Evolutionary conservation across 176 grass and related monocot genomes (phyloP), one percentile per base, ranked within the genome.

Genomic region (Oryza longistaminata): DNA sequence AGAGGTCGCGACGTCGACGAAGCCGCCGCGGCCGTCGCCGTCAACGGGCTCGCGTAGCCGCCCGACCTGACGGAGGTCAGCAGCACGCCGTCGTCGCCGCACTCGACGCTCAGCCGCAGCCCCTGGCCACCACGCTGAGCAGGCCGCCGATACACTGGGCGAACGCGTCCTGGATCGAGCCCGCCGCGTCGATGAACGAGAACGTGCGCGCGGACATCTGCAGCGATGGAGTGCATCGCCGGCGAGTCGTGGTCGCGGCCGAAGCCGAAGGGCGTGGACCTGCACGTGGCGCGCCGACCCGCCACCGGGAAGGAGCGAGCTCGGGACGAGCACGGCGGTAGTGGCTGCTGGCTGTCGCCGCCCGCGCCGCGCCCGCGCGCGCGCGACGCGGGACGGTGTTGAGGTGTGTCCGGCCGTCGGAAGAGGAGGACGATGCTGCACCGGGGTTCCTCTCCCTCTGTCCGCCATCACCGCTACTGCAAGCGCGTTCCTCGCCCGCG

Each of bases 351-450:
- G n/a, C n/a, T n/a, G 31, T 2, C 37, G 5, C 37, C 37, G 6
- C 37, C 35, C 0, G 2, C 2, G 7, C 43, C n/a, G 7, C 43
- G 17, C 16, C 27, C 70, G 29, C 26, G 71, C 16, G 21, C n/a
- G n/a, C n/a, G n/a, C n/a, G n/a, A n/a, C n/a, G n/a, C 40, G 68
- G 2, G 33, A 82, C 42, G 52, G 33, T 71, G 24, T 85, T n/a
- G n/a, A 74, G 44, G 46, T 87, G 69, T 92, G n/a, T 90, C 11
- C 81, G 86, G 21, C 94, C 92, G 78, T 97, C 92, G 0, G 94
- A 97, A 97, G 29, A 97, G 90, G n/a, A 97, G 84, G 14, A 92
- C 81, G 50, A 97, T 83, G 83, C 92, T 94, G 74, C 88, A 81
- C 21, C 85, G 6, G 92, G 75, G 85, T 94, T 97, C 88, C 84